Evolutionary conservation across 257 asterid species (phyloP), one percentile per base, ranked within the genome.

Genomic region (Paulownia fortunei): DNA sequence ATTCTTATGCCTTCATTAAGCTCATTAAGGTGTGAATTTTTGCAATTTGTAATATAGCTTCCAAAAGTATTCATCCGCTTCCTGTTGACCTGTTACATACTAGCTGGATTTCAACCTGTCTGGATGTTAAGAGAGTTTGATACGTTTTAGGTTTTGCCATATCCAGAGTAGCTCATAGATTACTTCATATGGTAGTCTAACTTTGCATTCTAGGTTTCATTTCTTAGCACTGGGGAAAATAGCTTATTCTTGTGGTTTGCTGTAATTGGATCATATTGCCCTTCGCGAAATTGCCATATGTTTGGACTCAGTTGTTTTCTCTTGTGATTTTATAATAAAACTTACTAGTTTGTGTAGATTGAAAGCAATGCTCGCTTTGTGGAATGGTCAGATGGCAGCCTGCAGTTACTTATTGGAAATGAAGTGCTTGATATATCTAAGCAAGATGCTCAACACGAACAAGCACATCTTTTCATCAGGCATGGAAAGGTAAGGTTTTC

Each of bases 281-380:
- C 27, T 23, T 42, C 4, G 27, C 9, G 42, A 44, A 76, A 65
- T 63, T 71, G 41, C 12, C 37, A 18, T 68, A 60, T 51, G 47
- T 51, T 34, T 49, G 54, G 12, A 3, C 16, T 24, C 5, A 19
- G 56, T 2, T 72, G 39, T 27, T 72, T 77, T 26, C 19, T 58
- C n/a, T 18, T 36, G 2, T 66, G 72, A n/a, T 26, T 74, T 19
- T 65, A 3, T 69, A 19, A 49, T 56, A 64, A 32, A 13, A 34
- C 18, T 55, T 64, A 66, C 54, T 62, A 55, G 32, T 79, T 52
- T 80, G 23, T 82, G 83, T 73, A 96, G 99, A 76, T 88, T 72
- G 97, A 96, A 86, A 96, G 98, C 91, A 96, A 96, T 81, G 98
- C 98, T 51, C 98, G 98, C 63, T 92, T 96, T 83, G 99, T 96